phyloP scores from a whole-genome alignment of 306 rosid species.

The Prunus mume region DNA sequence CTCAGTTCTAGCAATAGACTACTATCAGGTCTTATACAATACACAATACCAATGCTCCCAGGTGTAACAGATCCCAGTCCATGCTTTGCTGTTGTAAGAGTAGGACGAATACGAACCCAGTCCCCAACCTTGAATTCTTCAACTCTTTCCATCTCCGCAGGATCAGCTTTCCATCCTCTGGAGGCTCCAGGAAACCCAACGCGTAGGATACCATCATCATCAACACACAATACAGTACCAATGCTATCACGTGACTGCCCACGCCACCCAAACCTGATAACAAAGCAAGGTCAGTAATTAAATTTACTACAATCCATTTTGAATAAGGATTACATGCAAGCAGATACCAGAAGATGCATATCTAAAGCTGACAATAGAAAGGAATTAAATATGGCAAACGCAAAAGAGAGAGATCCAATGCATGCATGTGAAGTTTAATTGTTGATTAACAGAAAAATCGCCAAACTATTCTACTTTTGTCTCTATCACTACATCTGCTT shows the following conservation, averaged over 20 bases:
- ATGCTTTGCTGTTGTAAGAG: conserved; percentile 92
- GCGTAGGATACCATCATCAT: conserved; percentile 95
- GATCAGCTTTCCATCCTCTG: conserved; percentile 99
- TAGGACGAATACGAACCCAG: conserved; percentile 98
- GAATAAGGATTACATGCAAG: background rate
- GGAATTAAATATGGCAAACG: background rate
- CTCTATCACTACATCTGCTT: background rate
- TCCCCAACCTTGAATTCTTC: conserved; percentile 98
- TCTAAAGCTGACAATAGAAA: background rate
- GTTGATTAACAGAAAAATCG: background rate
- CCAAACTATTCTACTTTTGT: background rate
- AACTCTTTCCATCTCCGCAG: conserved; percentile 98
- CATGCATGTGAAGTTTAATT: background rate
- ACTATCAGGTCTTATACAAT: conserved; percentile 94
- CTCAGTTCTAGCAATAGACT: conserved; percentile 85
- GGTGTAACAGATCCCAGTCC: conserved; percentile 98
- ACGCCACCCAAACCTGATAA: conserved; percentile 97
- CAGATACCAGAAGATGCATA: background rate
- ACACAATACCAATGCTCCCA: conserved; percentile 97
- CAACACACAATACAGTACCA: conserved; percentile 96
- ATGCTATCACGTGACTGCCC: conserved; percentile 97
- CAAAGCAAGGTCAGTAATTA: background rate
- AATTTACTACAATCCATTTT: background rate
- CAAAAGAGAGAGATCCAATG: background rate
- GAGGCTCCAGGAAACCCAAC: conserved; percentile 99